A percentile compares a stretch with the other conserved stretches of the same genome.
Conservation (phyloP, 2,329 filamentous ascomycete genomes). For the Dothideomycetes sp. region DNA sequence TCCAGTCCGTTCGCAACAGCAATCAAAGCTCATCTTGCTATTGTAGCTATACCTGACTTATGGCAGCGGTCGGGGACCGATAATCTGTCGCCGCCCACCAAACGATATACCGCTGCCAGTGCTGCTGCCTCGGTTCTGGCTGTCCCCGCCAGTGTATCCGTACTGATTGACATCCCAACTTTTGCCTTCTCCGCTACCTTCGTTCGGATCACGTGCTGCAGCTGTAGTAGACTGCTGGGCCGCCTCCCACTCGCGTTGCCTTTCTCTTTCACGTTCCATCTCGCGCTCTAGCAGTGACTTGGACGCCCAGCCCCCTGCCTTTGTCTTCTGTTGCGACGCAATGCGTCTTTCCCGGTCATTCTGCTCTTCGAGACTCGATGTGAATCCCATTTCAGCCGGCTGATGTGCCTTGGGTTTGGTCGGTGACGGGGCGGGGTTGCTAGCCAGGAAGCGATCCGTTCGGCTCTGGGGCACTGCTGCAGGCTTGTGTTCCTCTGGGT, state of each 20-base stretch:
- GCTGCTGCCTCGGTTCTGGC: conserved; percentile 52
- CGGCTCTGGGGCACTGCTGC: conserved; percentile 27
- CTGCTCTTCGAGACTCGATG: conserved; percentile 42
- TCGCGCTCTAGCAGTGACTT: conserved; percentile 67
- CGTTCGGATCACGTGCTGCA: conserved; percentile 41
- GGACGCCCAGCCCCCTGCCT: conserved; percentile 51
- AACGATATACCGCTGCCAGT: conserved; percentile 52
- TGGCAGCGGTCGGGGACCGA: conserved; percentile 58
- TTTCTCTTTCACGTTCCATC: conserved; percentile 68
- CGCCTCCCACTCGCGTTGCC: conserved; percentile 72
- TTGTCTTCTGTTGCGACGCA: conserved; percentile 49
- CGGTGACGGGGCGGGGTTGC: conserved; percentile 40
- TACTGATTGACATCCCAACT: conserved; percentile 70
- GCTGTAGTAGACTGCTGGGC: conserved; percentile 54
- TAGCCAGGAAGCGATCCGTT: conserved; percentile 47
- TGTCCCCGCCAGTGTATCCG: conserved; percentile 65
- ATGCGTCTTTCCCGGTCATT: conserved; percentile 49
- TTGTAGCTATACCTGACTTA: neutral
- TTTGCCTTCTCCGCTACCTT: conserved; percentile 57
- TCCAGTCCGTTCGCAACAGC: no score
- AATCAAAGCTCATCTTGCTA: no score
- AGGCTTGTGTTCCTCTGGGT: conserved; percentile 27
- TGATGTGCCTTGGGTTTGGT: conserved; percentile 24
- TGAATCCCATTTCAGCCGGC: conserved; percentile 43
- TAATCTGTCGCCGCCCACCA: conserved; percentile 62